phyloP scores from a whole-genome alignment of 192 early-diverging fungal species.

The Coemansia sp. region DNA sequence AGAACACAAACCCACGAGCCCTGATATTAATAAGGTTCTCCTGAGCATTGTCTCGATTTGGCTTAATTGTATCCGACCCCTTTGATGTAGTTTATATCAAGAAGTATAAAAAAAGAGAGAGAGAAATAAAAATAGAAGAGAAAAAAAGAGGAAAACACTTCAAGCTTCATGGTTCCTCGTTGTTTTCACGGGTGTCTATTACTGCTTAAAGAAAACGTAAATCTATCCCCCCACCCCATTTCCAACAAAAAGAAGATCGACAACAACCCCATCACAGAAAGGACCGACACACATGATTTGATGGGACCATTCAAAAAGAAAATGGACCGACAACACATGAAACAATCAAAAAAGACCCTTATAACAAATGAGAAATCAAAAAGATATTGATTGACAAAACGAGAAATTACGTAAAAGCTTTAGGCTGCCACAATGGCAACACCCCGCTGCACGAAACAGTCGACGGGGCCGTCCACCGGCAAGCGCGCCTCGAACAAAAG shows the following conservation, averaged over 20 bases:
- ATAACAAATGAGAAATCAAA: too few species aligned
- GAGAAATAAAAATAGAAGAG: background rate
- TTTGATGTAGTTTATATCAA: background rate
- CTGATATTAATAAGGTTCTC: background rate
- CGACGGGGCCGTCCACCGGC: background rate
- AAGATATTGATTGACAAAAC: too few species aligned
- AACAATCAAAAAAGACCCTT: background rate
- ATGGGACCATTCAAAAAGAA: too few species aligned
- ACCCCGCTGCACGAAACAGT: constrained; percentile 56
- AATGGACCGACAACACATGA: too few species aligned
- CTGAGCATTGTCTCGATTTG: background rate
- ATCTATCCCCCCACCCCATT: too few species aligned
- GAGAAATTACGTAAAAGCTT: background rate
- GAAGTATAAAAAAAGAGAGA: background rate
- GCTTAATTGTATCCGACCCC: background rate
- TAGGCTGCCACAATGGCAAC: constrained; percentile 58
- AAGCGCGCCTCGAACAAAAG: constrained; percentile 59
- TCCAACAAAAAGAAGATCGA: too few species aligned
- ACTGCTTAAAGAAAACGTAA: too few species aligned
- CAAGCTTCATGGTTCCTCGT: too few species aligned
- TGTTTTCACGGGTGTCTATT: too few species aligned
- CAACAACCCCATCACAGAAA: too few species aligned
- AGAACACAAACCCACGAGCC: constrained; percentile 3
- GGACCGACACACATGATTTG: too few species aligned
- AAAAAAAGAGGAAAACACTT: background rate